phyloP scores from a whole-genome alignment of 768 basidiomycete species.

The Trametes cinnabarina region DNA sequence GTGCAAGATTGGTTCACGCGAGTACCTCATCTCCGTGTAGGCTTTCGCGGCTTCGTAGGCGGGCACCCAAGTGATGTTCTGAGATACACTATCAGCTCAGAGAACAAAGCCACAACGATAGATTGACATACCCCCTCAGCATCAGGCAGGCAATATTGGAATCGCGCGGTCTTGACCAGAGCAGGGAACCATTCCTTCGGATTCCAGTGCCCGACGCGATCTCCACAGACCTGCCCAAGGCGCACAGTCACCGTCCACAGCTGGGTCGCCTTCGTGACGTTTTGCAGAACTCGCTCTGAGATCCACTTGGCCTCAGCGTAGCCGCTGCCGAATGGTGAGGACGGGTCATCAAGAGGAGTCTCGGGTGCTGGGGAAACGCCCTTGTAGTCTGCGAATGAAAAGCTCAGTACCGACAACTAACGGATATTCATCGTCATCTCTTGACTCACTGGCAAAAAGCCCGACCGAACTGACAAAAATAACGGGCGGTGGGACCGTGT shows the following conservation, averaged over 20 bases:
- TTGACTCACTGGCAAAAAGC: slow-evolving; percentile 2
- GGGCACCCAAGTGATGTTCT: slow-evolving; percentile 41
- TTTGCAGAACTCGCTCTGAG: slow-evolving; percentile 40
- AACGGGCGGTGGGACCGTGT: slow-evolving; percentile 23
- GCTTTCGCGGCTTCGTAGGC: slow-evolving; percentile 35
- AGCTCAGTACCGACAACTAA: neutral
- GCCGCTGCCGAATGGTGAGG: slow-evolving; percentile 36
- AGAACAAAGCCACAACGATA: neutral
- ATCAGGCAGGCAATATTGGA: slow-evolving; percentile 30
- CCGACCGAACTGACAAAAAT: slow-evolving; percentile 9
- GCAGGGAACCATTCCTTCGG: slow-evolving; percentile 47
- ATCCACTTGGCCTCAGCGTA: slow-evolving; percentile 48
- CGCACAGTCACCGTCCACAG: slow-evolving; percentile 39
- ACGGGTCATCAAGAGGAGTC: slow-evolving; percentile 25
- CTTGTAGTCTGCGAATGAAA: neutral
- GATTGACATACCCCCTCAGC: slow-evolving; percentile 31
- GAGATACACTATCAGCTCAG: neutral
- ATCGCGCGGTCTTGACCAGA: slow-evolving; percentile 31
- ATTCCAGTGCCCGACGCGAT: slow-evolving; percentile 42
- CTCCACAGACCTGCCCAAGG: slow-evolving; percentile 46
- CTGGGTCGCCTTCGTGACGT: slow-evolving; percentile 30
- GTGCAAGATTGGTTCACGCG: slow-evolving; percentile 28
- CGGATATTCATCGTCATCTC: no score
- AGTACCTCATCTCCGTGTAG: slow-evolving; percentile 28
- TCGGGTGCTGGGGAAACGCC: neutral